These are phyloP conservation scores for Brasenia schreberi DNA, from an alignment of 164 flowering plant species.

Conservation along the genomic window DNA sequence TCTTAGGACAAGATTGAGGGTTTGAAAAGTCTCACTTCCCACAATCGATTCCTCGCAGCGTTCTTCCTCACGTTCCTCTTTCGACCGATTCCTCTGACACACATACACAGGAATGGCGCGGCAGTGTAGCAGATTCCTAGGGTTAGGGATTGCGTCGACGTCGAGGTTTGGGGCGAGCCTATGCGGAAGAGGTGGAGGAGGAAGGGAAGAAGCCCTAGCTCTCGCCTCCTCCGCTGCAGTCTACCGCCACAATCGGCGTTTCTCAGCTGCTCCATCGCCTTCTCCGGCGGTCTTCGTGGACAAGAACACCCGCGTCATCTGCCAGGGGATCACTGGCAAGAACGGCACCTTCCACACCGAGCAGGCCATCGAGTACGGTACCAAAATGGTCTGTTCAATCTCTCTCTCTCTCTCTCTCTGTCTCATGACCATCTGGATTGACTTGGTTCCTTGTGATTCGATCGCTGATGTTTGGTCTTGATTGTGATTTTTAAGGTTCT, in stretches of 20 bases:
- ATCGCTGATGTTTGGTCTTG: background rate
- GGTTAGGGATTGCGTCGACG: constrained; percentile 20
- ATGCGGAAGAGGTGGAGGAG: constrained; percentile 5
- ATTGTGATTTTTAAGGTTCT: too few species aligned
- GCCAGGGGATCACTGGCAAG: constrained; percentile 93
- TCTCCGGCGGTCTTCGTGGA: constrained; percentile 83
- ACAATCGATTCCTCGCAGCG: background rate
- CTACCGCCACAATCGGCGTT: constrained; percentile 21
- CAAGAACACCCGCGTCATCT: constrained; percentile 79
- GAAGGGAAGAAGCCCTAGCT: constrained; percentile 6
- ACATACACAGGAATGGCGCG: background rate
- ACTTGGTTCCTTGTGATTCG: background rate
- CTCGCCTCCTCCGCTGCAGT: constrained; percentile 1
- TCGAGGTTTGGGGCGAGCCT: constrained; percentile 12
- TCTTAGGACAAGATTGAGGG: background rate
- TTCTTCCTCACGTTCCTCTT: background rate
- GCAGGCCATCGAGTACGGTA: constrained; percentile 93
- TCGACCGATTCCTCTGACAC: background rate
- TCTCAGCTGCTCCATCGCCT: constrained; percentile 42
- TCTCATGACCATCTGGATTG: background rate
- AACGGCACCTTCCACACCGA: constrained; percentile 92
- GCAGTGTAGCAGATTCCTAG: background rate
- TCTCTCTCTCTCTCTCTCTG: background rate
- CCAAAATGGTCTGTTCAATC: constrained; percentile 51
- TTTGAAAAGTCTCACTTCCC: background rate